Conservation (phyloP, 2,329 filamentous ascomycete genomes). For the Paramyrothecium roridum region DNA sequence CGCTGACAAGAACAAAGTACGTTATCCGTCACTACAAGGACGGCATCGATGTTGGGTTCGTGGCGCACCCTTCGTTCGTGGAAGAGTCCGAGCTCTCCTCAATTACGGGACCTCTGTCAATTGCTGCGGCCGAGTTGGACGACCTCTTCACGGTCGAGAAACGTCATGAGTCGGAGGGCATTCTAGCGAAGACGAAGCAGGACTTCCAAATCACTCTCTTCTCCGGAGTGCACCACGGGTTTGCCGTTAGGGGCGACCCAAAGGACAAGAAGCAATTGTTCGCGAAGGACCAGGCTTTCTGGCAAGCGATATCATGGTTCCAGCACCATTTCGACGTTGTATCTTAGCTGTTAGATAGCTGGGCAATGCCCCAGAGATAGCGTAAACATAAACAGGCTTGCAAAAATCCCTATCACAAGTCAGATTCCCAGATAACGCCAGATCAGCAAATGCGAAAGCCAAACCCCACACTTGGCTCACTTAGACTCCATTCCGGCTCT, state of each 20-base stretch:
- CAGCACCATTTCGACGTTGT: constrained; percentile 29
- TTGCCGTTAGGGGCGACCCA: constrained; percentile 66
- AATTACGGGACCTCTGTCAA: constrained; percentile 66
- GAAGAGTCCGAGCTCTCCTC: constrained; percentile 61
- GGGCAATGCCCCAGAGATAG: too few relatives aligned
- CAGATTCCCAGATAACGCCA: too few relatives aligned
- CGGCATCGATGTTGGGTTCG: constrained; percentile 67
- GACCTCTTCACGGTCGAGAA: constrained; percentile 62
- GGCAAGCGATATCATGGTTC: constrained; percentile 77
- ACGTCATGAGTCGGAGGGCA: constrained; percentile 63
- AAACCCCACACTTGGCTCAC: too few relatives aligned
- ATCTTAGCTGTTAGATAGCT: too few relatives aligned
- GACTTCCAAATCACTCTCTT: constrained; percentile 78
- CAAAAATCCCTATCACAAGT: too few relatives aligned
- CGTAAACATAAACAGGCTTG: too few relatives aligned
- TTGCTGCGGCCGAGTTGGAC: constrained; percentile 63
- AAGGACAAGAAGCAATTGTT: constrained; percentile 56
- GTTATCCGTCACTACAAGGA: constrained; percentile 60
- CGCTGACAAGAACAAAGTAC: constrained; percentile 40
- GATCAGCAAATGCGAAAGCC: too few relatives aligned
- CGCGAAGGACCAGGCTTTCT: constrained; percentile 78
- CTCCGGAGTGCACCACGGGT: constrained; percentile 70
- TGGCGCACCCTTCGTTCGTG: constrained; percentile 77
- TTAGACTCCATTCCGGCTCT: too few relatives aligned
- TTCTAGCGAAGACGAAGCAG: constrained; percentile 49